Evolutionary conservation across 108 stramenopile species (phyloP).

Genomic region (Nannochloropsis salina): DNA sequence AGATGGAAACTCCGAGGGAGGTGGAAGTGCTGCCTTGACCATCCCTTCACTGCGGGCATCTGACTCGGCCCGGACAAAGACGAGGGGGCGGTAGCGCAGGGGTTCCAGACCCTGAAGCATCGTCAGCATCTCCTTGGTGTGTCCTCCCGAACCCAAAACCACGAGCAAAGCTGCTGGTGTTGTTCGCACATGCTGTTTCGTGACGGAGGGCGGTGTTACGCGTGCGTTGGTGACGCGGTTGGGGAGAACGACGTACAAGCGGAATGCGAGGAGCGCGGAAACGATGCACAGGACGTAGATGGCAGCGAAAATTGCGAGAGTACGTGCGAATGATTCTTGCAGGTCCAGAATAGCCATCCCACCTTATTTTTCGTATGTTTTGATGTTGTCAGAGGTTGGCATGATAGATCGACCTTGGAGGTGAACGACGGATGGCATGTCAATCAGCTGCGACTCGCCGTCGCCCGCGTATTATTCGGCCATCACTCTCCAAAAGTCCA

Average conservation of each 20-base stretch:
- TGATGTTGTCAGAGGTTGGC: no score
- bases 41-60: constrained; percentile 46
- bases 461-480: no score
- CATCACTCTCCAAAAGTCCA: no score
- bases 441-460: no score
- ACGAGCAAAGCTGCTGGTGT: constrained; percentile 61
- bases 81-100: constrained; percentile 57
- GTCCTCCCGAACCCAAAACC: constrained; percentile 75
- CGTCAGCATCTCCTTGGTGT: constrained; percentile 77
- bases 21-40: not conserved
- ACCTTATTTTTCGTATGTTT: no score
- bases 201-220: not conserved
- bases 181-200: not conserved
- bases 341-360: not conserved
- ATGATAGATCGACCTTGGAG: no score
- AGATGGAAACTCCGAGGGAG: not conserved
- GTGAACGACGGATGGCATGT: no score
- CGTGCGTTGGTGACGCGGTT: constrained; percentile 8
- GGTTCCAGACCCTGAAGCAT: constrained; percentile 59
- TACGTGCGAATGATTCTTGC: not conserved
- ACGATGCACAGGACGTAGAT: not conserved
- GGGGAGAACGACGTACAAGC: not conserved
- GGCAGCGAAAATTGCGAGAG: not conserved
- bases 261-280: not conserved
- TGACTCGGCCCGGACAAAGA: constrained; percentile 61